phyloP scores from a whole-genome alignment of 169 alveolate genomes.

The Hepatocystis sp. region DNA sequence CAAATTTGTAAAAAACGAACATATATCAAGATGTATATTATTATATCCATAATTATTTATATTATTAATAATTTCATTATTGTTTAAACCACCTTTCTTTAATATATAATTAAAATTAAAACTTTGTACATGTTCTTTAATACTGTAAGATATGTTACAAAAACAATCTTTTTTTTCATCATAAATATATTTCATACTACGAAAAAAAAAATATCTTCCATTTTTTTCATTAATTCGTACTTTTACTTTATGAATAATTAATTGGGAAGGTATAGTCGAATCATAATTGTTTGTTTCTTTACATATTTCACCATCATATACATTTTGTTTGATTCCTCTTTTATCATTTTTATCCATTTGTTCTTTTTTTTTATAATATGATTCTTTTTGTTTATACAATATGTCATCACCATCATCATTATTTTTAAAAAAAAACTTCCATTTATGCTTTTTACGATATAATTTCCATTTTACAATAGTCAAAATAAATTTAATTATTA shows the following conservation, averaged over 20 bases:
- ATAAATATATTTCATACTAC: slow-evolving; percentile 80
- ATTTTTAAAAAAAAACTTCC: too few relatives aligned
- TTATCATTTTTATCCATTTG: too few relatives aligned
- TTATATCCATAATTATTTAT: slow-evolving; percentile 80
- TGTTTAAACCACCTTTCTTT: slow-evolving; percentile 85
- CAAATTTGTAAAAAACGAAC: slow-evolving; percentile 78
- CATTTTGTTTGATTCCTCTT: too few relatives aligned
- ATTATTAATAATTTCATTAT: slow-evolving; percentile 80
- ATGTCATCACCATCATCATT: too few relatives aligned
- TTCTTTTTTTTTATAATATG: too few relatives aligned
- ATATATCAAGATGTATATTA: slow-evolving; percentile 77
- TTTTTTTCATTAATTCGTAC: slow-evolving; percentile 57
- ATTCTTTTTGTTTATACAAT: too few relatives aligned
- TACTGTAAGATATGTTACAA: slow-evolving; percentile 78
- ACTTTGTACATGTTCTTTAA: slow-evolving; percentile 75
- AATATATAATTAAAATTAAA: slow-evolving; percentile 80
- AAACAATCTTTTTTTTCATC: slow-evolving; percentile 77
- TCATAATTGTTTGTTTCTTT: too few relatives aligned
- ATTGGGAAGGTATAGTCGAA: too few relatives aligned
- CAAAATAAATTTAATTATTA: too few relatives aligned
- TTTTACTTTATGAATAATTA: slow-evolving; percentile 25
- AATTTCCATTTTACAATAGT: too few relatives aligned
- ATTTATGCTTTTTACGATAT: too few relatives aligned
- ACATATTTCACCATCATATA: too few relatives aligned
- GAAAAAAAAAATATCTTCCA: slow-evolving; percentile 43